Percentiles rank a stretch among this genome's conserved stretches.
Evolutionary conservation across 139 green algal genomes (phyloP).

Genomic region (Micractinium sp.): DNA sequence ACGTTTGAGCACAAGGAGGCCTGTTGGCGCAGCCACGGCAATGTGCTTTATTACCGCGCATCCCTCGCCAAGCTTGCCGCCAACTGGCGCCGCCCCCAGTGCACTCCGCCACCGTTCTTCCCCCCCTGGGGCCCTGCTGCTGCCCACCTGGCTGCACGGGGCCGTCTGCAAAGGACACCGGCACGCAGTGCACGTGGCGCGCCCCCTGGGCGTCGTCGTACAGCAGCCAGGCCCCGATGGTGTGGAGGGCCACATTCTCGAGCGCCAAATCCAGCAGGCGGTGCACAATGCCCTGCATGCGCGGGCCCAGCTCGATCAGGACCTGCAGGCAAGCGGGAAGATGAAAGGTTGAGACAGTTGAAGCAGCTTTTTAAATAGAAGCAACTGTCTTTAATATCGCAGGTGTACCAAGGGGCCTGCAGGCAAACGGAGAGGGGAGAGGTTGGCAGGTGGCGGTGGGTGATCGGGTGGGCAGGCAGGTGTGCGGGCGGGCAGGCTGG

Average conservation of each 20-base stretch:
- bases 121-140: neutral
- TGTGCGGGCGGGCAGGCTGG: too few species aligned
- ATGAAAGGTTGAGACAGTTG: too few species aligned
- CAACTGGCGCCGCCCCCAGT: neutral
- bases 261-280: conserved; percentile 25
- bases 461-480: too few species aligned
- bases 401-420: too few species aligned
- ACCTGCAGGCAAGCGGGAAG: neutral
- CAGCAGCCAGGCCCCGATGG: conserved; percentile 38
- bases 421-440: too few species aligned
- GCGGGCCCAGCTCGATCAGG: neutral
- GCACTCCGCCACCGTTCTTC: neutral
- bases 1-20: too few species aligned
- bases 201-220: conserved; percentile 25
- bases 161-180: conserved; percentile 14
- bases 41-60: too few species aligned
- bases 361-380: too few species aligned
- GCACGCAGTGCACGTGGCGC: conserved; percentile 27
- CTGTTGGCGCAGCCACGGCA: neutral
- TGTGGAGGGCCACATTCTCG: conserved; percentile 23
- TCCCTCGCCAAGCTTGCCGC: too few species aligned
- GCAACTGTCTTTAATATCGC: neutral
- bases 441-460: too few species aligned
- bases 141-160: neutral
- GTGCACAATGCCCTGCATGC: conserved; percentile 10